A percentile compares a stretch with the other conserved stretches of the same genome.
Evolutionary conservation across 352 stramenopile species (phyloP).

Genomic region (Globisporangium solare): DNA sequence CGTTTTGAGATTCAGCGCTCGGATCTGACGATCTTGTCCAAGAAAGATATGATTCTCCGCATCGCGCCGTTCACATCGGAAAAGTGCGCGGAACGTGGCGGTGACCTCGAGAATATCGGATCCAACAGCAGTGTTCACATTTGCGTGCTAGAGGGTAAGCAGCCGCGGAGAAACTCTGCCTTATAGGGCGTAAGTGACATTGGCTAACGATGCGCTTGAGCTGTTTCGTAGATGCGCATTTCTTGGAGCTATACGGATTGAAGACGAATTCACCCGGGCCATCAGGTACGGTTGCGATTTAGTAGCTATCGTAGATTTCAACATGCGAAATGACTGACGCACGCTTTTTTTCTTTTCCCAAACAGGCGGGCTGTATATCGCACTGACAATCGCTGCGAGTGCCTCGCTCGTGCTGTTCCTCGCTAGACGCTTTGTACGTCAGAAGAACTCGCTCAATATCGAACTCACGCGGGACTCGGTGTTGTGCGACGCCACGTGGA

Average conservation of each 20-base stretch:
- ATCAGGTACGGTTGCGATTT: background rate
- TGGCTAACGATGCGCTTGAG: background rate
- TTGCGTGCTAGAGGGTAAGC: constrained; percentile 12
- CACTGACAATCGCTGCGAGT: background rate
- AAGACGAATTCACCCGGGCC: background rate
- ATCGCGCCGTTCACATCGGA: constrained; percentile 6
- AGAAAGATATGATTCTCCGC: constrained; percentile 5
- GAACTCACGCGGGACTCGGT: constrained; percentile 18
- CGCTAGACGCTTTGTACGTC: constrained; percentile 12
- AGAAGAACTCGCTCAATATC: constrained; percentile 17
- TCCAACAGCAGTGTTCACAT: background rate
- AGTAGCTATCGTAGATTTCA: background rate
- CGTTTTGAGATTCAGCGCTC: constrained; percentile 17
- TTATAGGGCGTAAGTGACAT: background rate
- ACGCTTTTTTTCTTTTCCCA: background rate
- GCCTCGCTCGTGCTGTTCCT: constrained; percentile 7
- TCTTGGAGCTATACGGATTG: background rate
- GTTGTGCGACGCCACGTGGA: constrained; percentile 15
- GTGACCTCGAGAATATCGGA: background rate
- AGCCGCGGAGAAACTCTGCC: background rate
- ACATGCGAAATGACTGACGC: background rate
- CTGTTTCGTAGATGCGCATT: background rate
- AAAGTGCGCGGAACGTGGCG: background rate
- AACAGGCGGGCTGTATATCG: constrained; percentile 7
- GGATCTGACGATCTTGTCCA: constrained; percentile 12